Evolutionary conservation across 257 asterid genomes (phyloP), one percentile per base, ranked within the genome.

Genomic region (Solanum sejunctum): DNA sequence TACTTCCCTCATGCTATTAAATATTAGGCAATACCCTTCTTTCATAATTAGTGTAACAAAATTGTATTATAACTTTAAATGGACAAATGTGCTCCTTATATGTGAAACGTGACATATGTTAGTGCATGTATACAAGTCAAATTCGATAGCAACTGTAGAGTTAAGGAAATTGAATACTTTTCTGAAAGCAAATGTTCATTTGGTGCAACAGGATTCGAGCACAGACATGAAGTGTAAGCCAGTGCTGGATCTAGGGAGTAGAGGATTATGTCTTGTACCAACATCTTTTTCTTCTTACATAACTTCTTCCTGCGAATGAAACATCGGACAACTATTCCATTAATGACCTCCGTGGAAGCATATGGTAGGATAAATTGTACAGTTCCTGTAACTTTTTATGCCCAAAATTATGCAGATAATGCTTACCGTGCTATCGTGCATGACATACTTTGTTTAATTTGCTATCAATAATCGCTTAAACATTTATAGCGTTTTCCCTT

Each of bases 181-280:
- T 16, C 17, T 49, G 41, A 21, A 75, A 21, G 60, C 43, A 75
- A 26, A 8, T 41, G 23, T 60, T 81, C 21, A 26, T 60, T 36
- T 81, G 41, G 41, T 82, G 73, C 45, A 28, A 21, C 88, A 88
- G 91, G 87, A 73, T 54, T 12, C 78, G 66, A 55, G 23, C 41
- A 86, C 41, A 82, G 45, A 52, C 17, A 80, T 54, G 51, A 81
- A 64, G 80, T 71, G 78, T 1, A 41, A 56, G 36, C 23, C 70
- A 82, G 75, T 10, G 61, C 16, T 75, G n/a, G 88, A 88, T 54
- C 89, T 88, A n/a, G 72, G 55, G 55, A 86, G 88, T 71, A 88
- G 87, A 86, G 89, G 91, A 58, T 55, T 86, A 54, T 86, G 91
- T 82, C 89, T 88, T 63, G 89, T 86, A 32, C 91, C 91, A 66